Conservation (phyloP, 2,329 filamentous ascomycete genomes). For the Biscogniauxia sp. region DNA sequence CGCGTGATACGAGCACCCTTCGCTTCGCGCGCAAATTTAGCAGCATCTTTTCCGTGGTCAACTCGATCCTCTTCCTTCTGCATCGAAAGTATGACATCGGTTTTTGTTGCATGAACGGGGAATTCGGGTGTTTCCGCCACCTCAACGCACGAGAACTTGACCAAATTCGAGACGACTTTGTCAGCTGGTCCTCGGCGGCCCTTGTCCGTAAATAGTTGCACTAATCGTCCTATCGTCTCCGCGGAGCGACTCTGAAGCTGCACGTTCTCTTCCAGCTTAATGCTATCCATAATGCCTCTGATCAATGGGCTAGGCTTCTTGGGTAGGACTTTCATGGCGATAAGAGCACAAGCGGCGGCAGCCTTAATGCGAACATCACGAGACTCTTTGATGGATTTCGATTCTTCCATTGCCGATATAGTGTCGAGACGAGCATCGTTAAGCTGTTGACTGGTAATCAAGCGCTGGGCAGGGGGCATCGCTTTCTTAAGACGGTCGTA, state of each 20-base stretch:
- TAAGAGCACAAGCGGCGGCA: conserved; percentile 80
- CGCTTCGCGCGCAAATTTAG: conserved; percentile 84
- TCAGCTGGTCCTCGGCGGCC: conserved; percentile 84
- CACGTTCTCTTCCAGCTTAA: conserved; percentile 90
- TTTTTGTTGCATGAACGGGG: conserved; percentile 74
- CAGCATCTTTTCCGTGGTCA: conserved; percentile 80
- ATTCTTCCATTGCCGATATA: conserved; percentile 72
- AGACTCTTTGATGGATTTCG: conserved; percentile 72
- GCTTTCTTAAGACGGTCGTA: conserved; percentile 85
- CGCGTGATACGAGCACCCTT: conserved; percentile 86
- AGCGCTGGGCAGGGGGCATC: conserved; percentile 83
- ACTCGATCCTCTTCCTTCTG: conserved; percentile 96
- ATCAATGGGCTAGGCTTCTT: conserved; percentile 94
- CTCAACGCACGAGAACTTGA: conserved; percentile 97
- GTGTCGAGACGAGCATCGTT: conserved; percentile 73
- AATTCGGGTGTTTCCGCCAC: conserved; percentile 98
- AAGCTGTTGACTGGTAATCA: conserved; percentile 78
- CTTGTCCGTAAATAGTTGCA: conserved; percentile 79
- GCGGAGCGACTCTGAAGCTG: conserved; percentile 87
- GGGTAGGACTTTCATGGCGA: conserved; percentile 82
- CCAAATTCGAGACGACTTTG: conserved; percentile 91
- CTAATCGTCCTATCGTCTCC: conserved; percentile 76
- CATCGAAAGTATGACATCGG: conserved; percentile 81
- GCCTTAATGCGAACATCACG: conserved; percentile 85
- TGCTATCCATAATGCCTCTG: conserved; percentile 96